phyloP scores from a whole-genome alignment of 2,329 filamentous ascomycete genomes.

The Ceratocystiopsis brevicomis region DNA sequence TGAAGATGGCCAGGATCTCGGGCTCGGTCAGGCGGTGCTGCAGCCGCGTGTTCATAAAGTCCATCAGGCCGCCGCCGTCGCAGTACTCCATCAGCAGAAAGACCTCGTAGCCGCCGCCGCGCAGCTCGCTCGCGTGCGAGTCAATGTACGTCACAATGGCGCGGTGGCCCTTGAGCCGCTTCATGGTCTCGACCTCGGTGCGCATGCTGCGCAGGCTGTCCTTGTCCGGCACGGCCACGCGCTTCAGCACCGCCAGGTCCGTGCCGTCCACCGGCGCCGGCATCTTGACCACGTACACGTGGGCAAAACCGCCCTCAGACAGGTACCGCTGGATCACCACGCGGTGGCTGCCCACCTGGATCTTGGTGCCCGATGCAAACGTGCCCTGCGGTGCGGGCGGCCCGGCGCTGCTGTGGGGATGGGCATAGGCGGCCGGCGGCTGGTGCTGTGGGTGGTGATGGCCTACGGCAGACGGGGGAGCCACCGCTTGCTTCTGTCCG shows the following conservation, averaged over 20 bases:
- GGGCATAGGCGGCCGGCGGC: neutral
- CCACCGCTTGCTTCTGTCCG: constrained; percentile 11
- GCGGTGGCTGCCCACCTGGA: constrained; percentile 81
- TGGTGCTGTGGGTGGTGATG: constrained; percentile 10
- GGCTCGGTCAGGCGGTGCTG: constrained; percentile 94
- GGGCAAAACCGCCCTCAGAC: constrained; percentile 92
- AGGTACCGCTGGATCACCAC: constrained; percentile 94
- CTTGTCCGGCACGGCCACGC: constrained; percentile 93
- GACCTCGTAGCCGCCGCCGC: constrained; percentile 88
- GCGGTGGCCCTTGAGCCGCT: constrained; percentile 89
- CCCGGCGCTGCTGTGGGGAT: constrained; percentile 19
- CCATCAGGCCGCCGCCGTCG: constrained; percentile 83
- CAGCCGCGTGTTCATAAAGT: constrained; percentile 97
- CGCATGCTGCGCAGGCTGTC: constrained; percentile 88
- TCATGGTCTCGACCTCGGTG: constrained; percentile 98
- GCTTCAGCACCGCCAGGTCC: constrained; percentile 72
- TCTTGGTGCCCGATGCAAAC: constrained; percentile 85
- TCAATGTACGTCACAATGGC: constrained; percentile 97
- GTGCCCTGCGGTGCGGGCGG: constrained; percentile 52
- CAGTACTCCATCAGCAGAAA: constrained; percentile 98
- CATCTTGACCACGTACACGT: constrained; percentile 90
- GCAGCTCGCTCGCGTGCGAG: constrained; percentile 87
- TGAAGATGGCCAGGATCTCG: constrained; percentile 93
- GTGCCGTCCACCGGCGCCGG: constrained; percentile 58
- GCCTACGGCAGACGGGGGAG: constrained; percentile 12